Conservation (phyloP, 208 protist species). For the Acanthamoeba quina region DNA sequence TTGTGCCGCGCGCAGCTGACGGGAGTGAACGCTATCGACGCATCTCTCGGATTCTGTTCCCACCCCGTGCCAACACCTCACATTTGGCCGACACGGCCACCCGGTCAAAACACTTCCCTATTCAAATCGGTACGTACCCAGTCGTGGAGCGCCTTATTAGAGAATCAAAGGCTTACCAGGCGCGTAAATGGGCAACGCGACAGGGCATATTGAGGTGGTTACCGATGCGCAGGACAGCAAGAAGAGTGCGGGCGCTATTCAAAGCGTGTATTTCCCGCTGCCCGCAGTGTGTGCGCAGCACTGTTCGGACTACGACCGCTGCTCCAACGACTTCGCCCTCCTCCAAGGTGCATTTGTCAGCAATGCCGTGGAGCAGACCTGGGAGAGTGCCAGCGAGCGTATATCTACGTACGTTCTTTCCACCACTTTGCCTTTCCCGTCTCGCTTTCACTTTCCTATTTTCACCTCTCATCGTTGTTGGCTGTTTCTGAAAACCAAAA, state of each 20-base stretch:
- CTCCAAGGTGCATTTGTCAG: constrained; percentile 29
- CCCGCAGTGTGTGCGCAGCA: constrained; percentile 16
- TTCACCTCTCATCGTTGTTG: background rate
- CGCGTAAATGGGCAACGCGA: background rate
- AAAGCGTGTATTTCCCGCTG: constrained; percentile 75
- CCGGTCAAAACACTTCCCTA: background rate
- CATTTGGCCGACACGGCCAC: background rate
- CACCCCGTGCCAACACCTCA: background rate
- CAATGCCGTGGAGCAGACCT: constrained; percentile 24
- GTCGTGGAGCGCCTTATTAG: no score
- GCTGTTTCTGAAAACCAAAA: background rate
- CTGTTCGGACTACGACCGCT: background rate
- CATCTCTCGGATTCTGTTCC: constrained; percentile 60
- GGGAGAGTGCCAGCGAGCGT: constrained; percentile 69
- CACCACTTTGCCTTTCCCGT: background rate
- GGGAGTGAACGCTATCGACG: constrained; percentile 54
- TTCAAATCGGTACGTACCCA: background rate
- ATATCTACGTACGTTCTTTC: constrained; percentile 28
- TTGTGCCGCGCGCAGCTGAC: background rate
- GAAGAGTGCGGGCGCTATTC: constrained; percentile 15
- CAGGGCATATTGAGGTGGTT: constrained; percentile 71
- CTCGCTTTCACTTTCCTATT: background rate
- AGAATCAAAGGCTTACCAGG: no score
- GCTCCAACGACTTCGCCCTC: constrained; percentile 27
- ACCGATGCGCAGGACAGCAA: constrained; percentile 56